Conservation (phyloP, 2,329 filamentous ascomycete species). For the Calonectria pseudoreteaudii region DNA sequence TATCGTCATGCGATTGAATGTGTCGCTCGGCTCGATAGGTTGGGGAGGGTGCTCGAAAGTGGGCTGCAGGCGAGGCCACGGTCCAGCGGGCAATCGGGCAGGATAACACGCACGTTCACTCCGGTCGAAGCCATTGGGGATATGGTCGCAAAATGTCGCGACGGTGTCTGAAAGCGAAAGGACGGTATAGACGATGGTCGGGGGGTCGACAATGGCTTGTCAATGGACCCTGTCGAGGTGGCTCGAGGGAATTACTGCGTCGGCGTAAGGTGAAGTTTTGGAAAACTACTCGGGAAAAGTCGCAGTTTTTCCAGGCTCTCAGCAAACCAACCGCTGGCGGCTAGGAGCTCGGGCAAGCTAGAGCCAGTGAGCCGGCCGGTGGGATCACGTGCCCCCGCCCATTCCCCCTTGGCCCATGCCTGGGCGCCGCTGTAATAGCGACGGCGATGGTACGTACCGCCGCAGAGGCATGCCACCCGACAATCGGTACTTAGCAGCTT, state of each 20-base stretch:
- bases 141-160: constrained; percentile 56
- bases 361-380: constrained; percentile 39
- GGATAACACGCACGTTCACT: constrained; percentile 70
- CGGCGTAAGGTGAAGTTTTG: constrained; percentile 55
- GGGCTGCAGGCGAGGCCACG: constrained; percentile 33
- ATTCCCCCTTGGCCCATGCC: constrained; percentile 12
- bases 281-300: constrained; percentile 60
- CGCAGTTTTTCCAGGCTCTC: constrained; percentile 56
- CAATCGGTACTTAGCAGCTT: constrained; percentile 12
- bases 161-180: constrained; percentile 51
- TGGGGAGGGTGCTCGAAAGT: constrained; percentile 20
- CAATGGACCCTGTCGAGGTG: constrained; percentile 58
- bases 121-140: constrained; percentile 74
- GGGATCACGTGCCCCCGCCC: constrained; percentile 40
- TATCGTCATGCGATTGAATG: constrained; percentile 26
- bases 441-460: constrained; percentile 23
- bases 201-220: constrained; percentile 54
- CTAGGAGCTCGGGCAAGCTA: constrained; percentile 50
- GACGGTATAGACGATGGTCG: constrained; percentile 49
- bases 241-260: constrained; percentile 55
- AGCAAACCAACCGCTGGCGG: constrained; percentile 19
- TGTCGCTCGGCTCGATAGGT: constrained; percentile 27
- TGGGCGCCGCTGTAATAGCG: background rate
- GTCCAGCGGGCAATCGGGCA: constrained; percentile 42
- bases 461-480: background rate